A percentile compares a stretch with the other conserved stretches of the same genome.
phyloP scores from a whole-genome alignment of 495 filamentous ascomycete species.

The Tuber magnatum region DNA sequence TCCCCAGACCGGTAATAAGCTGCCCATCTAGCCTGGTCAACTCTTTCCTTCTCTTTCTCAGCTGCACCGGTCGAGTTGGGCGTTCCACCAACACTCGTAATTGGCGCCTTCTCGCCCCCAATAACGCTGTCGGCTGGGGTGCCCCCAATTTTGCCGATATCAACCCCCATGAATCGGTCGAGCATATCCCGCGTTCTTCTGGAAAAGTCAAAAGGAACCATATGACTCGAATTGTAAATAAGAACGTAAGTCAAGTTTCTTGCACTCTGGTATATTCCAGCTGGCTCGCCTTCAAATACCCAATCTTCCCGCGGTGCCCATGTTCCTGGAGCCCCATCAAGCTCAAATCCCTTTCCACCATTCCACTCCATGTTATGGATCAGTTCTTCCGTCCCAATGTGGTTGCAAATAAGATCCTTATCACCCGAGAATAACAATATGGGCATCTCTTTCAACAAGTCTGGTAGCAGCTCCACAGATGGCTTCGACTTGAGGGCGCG shows the following conservation, averaged over 20 bases:
- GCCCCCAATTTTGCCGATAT: conserved; percentile 86
- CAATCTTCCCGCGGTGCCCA: conserved; percentile 88
- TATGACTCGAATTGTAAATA: conserved; percentile 92
- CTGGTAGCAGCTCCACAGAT: conserved; percentile 66
- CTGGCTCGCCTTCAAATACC: conserved; percentile 86
- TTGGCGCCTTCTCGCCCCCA: conserved; percentile 79
- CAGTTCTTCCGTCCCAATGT: conserved; percentile 83
- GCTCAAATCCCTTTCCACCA: conserved; percentile 81
- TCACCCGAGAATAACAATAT: conserved; percentile 87
- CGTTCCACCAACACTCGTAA: conserved; percentile 73
- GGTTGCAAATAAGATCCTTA: conserved; percentile 93
- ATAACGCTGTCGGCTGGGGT: conserved; percentile 74
- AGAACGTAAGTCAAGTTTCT: conserved; percentile 91
- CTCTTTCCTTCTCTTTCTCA: conserved; percentile 61
- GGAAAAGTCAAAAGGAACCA: conserved; percentile 93
- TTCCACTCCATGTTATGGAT: conserved; percentile 92
- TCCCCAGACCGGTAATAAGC: conserved; percentile 91
- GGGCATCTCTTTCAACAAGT: conserved; percentile 64
- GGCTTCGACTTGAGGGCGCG: conserved; percentile 60
- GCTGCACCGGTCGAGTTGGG: conserved; percentile 69
- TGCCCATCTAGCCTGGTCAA: conserved; percentile 81
- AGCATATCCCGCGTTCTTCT: conserved; percentile 90
- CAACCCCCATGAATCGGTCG: conserved; percentile 88
- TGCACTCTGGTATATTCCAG: conserved; percentile 87
- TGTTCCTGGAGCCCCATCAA: conserved; percentile 62